Conservation (phyloP, 2,329 filamentous ascomycete genomes). For the Meredithiella fracta region DNA sequence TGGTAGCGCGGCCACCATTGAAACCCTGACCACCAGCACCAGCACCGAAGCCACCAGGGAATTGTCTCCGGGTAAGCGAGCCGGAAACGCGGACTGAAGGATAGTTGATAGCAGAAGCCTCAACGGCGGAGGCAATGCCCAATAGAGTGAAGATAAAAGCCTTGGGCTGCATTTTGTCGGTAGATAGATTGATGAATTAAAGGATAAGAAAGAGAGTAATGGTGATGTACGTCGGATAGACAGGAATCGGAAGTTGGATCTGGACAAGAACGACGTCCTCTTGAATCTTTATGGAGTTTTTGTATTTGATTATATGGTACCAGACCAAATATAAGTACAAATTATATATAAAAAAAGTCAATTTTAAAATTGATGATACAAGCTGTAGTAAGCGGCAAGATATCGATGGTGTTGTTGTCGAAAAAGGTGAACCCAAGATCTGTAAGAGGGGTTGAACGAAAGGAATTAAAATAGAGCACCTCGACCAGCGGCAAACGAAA, state of each 20-base stretch:
- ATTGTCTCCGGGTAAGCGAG: slow-evolving; percentile 28
- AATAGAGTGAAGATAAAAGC: slow-evolving; percentile 31
- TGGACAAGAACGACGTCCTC: slow-evolving; percentile 1
- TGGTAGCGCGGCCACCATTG: slow-evolving; percentile 14
- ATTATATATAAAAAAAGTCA: slow-evolving; percentile 19
- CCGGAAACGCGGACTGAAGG: slow-evolving; percentile 23
- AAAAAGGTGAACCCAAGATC: neutral
- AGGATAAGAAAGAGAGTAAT: slow-evolving; percentile 14
- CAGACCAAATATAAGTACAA: slow-evolving; percentile 28
- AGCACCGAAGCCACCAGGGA: slow-evolving; percentile 17
- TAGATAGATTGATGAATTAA: neutral
- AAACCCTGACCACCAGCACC: slow-evolving; percentile 4
- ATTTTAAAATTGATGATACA: slow-evolving; percentile 2
- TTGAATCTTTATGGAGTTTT: slow-evolving; percentile 9
- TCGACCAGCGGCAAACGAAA: slow-evolving; percentile 14
- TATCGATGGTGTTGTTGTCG: neutral
- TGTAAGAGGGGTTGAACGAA: neutral
- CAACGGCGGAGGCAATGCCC: slow-evolving; percentile 29
- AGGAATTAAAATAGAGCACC: slow-evolving; percentile 12
- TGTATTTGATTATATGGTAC: slow-evolving; percentile 25
- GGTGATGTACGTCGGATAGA: neutral
- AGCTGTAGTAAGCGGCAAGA: neutral
- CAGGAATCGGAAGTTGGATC: slow-evolving; percentile 6
- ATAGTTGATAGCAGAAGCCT: slow-evolving; percentile 28
- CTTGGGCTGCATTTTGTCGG: slow-evolving; percentile 36